phyloP scores from a whole-genome alignment of 1,284 basidiomycete species.

The Microbotryum violaceum region DNA sequence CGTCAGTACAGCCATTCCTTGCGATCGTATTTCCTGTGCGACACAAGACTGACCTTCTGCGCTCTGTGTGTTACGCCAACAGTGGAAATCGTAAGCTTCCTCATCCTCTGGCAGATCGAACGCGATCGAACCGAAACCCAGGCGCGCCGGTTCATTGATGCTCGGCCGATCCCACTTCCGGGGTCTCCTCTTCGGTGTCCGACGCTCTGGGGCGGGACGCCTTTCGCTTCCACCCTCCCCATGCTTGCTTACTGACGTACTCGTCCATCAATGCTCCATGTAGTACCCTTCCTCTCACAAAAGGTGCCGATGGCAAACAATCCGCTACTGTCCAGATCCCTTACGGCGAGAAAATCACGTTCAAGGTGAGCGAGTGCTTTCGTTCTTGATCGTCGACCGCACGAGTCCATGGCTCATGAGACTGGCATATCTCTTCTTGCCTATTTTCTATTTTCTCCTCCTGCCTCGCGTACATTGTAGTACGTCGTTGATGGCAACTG shows the following conservation, averaged over 20 bases:
- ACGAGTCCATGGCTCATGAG: not conserved
- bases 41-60: not conserved
- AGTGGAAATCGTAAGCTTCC: constrained; percentile 21
- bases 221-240: too few relatives aligned
- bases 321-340: constrained; percentile 22
- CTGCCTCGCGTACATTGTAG: constrained; percentile 3
- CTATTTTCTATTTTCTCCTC: not conserved
- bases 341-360: constrained; percentile 30
- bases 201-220: too few relatives aligned
- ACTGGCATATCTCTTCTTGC: not conserved
- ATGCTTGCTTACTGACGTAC: too few relatives aligned
- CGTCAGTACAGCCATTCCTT: constrained; percentile 2
- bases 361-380: constrained; percentile 28
- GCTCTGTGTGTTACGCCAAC: too few relatives aligned
- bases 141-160: too few relatives aligned
- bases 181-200: not conserved
- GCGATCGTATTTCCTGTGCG: not conserved
- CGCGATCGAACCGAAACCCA: too few relatives aligned
- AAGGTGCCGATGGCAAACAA: constrained; percentile 29
- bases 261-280: not conserved
- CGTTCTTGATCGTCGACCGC: too few relatives aligned
- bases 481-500: constrained; percentile 35
- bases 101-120: not conserved
- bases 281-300: constrained; percentile 18
- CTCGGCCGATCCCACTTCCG: not conserved